phyloP scores from a whole-genome alignment of 225 moss, liverwort and hornwort species.

The Bryoerythrophyllum caledonicum region DNA sequence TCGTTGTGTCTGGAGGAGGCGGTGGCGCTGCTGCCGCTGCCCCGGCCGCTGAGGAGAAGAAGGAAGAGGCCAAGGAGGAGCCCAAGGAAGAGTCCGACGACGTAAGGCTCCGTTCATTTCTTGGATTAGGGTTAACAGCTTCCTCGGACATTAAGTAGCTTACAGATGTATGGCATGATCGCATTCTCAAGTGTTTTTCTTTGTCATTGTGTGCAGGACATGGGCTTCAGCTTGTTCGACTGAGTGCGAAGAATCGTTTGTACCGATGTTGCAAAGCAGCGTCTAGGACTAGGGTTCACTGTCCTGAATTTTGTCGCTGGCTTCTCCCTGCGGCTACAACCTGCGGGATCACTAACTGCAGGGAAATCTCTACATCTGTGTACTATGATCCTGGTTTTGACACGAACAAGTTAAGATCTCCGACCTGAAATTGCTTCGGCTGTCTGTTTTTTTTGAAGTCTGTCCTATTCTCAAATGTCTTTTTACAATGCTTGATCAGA shows the following conservation, averaged over 20 bases:
- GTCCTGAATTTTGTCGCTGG: too few relatives aligned
- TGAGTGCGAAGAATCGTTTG: conserved; percentile 5
- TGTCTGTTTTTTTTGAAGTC: not conserved
- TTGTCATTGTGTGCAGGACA: conserved; percentile 38
- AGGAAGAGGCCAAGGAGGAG: conserved; percentile 62
- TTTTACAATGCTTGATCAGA: not conserved
- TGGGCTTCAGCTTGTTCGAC: conserved; percentile 65
- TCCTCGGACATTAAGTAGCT: too few relatives aligned
- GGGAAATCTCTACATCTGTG: conserved; percentile 5
- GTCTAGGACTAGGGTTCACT: conserved; percentile 5
- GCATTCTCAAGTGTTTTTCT: too few relatives aligned
- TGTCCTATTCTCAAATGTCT: not conserved
- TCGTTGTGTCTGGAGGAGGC: conserved; percentile 44
- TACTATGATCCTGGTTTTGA: conserved; percentile 25
- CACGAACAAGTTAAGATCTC: conserved; percentile 29
- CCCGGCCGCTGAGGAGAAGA: conserved; percentile 48
- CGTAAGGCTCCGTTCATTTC: conserved; percentile 24
- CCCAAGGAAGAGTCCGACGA: conserved; percentile 75
- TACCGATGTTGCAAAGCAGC: not conserved
- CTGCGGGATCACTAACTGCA: conserved; percentile 13
- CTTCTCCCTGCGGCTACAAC: conserved; percentile 20
- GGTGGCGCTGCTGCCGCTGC: conserved; percentile 35
- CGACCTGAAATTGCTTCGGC: not conserved
- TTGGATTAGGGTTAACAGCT: not conserved
- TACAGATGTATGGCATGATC: too few relatives aligned